Base-by-base conservation (phyloP, 257 asterid genomes). In the Dorcoceras hygrometricum region DNA sequence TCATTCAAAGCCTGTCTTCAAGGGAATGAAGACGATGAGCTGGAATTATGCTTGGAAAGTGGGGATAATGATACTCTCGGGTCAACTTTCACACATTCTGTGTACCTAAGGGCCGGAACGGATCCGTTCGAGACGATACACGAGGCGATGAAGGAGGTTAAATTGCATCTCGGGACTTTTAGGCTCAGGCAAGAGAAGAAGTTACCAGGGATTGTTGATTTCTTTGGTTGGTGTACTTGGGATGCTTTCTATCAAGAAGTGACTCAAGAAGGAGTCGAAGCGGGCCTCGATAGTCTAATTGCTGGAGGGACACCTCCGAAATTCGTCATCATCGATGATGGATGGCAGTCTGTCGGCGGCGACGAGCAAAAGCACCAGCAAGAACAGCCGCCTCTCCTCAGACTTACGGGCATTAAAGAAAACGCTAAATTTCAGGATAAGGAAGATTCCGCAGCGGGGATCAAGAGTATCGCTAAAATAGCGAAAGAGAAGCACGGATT, bases 171-270 rank as follows among this genome's bases (percentile, higher is more conserved):
- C 12, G 81, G 86, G 58, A 82, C 90, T 3, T 90, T 90, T 69
- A 69, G 84, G 26, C 70, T 81, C 48, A 71, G 95, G 65, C 73
- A 75, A 23, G 97, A 90, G 81, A 90, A 90, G 84, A 86, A 82
- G 54, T 66, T 87, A 51, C 96, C 97, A 0, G 88, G 83, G 69
- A 79, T 90, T 25, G 79, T 86, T 31, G 95, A 87, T 69, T 87
- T 70, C 72, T 90, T 90, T 20, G 97, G 97, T 3, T 90, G 97
- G 97, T 90, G 97, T 69, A 90, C 97, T 0, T 90, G 97, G 97
- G 97, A 90, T 66, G 97, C 97, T 19, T 90, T 86, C 59, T 87
- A 90, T 65, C 91, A 87, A 32, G 91, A 90, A 27, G 97, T 90
- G 25, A 84, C 95, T 27, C 95, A 86, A 59, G 95, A 90, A 31